These are phyloP conservation scores for Scedosporium boydii DNA, from an alignment of 2,329 filamentous ascomycete species.

Conservation along the genomic window DNA sequence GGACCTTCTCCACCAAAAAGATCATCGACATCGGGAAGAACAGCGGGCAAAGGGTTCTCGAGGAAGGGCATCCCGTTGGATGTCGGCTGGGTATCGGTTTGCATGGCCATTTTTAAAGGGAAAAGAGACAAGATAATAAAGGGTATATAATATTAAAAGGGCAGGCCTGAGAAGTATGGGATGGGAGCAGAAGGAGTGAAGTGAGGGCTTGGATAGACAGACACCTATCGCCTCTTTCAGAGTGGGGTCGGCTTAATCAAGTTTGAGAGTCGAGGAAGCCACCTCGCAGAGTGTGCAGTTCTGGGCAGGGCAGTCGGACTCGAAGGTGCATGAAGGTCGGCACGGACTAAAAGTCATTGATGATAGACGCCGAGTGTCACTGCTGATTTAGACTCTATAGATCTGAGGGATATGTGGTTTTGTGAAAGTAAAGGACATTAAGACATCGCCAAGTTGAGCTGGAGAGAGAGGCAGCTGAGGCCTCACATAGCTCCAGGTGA, in stretches of 20 bases:
- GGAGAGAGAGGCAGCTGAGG: neutral
- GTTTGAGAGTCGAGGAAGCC: no score
- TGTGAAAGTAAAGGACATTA: neutral
- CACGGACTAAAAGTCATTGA: no score
- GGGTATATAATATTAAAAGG: neutral
- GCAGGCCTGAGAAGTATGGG: neutral
- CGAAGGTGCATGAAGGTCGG: no score
- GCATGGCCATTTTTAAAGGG: neutral
- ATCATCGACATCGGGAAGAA: constrained; percentile 58
- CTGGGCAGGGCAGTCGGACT: no score
- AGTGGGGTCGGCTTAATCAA: no score
- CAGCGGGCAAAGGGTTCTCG: constrained; percentile 33
- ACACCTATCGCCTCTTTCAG: no score
- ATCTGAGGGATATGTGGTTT: no score
- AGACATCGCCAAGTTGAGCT: neutral
- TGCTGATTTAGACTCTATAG: no score
- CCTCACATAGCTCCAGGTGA: neutral
- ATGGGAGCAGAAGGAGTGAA: neutral
- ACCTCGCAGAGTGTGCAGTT: no score
- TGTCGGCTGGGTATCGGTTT: constrained; percentile 18
- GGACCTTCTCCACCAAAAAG: constrained; percentile 58
- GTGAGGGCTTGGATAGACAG: neutral
- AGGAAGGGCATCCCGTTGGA: constrained; percentile 33
- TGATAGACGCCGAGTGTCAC: no score
- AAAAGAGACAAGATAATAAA: neutral